phyloP scores from a whole-genome alignment of 1,284 basidiomycete species.

The Ceratobasidium sp. region DNA sequence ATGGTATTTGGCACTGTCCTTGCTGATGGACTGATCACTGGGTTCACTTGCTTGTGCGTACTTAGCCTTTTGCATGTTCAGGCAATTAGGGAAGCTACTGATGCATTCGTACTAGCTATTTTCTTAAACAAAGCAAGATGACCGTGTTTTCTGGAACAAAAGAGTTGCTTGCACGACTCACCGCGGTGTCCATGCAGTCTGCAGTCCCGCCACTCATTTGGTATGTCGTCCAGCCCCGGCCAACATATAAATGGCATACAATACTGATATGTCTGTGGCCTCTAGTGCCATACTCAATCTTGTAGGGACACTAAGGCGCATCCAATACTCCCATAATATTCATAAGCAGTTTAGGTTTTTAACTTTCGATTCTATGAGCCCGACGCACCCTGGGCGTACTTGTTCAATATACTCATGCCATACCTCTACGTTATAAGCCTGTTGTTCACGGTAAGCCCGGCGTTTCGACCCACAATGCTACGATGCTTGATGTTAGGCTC shows the following conservation, averaged over 20 bases:
- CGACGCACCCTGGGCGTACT: conserved; percentile 5
- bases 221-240: neutral
- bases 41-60: too few relatives aligned
- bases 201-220: too few relatives aligned
- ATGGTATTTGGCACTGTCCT: conserved; percentile 37
- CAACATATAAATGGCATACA: neutral
- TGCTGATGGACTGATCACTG: too few relatives aligned
- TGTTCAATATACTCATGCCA: too few relatives aligned
- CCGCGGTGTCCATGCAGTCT: conserved; percentile 23
- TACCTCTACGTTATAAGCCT: too few relatives aligned
- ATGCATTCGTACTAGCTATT: conserved; percentile 9
- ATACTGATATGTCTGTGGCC: neutral
- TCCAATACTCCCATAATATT: neutral
- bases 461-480: neutral
- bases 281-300: conserved; percentile 24
- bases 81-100: neutral
- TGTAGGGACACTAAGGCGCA: neutral
- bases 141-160: conserved; percentile 16
- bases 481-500: neutral
- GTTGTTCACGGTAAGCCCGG: conserved; percentile 25
- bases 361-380: conserved; percentile 10
- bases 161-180: conserved; percentile 13
- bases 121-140: conserved; percentile 17
- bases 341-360: conserved; percentile 5
- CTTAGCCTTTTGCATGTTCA: neutral